These are phyloP conservation scores for Vigna reflexopilosa DNA, from an alignment of 306 rosid species.

Conservation along the genomic window DNA sequence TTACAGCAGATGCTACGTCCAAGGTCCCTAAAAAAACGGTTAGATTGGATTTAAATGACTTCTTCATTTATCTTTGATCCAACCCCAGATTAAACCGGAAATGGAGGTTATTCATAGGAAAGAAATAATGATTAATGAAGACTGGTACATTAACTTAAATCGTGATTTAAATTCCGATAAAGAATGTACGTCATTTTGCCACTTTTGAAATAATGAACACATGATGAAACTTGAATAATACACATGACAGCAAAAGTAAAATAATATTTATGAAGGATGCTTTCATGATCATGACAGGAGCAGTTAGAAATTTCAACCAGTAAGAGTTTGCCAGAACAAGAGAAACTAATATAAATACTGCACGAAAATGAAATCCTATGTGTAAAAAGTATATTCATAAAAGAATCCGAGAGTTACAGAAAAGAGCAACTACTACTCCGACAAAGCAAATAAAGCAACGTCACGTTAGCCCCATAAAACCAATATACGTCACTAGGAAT, in stretches of 20 bases:
- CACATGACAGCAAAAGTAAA: neutral
- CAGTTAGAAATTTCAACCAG: neutral
- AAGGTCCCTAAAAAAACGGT: neutral
- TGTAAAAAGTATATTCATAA: neutral
- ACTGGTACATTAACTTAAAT: neutral
- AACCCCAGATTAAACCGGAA: constrained; percentile 27
- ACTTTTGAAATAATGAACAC: constrained; percentile 14
- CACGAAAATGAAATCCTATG: neutral
- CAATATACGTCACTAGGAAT: neutral
- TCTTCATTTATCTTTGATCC: constrained; percentile 12
- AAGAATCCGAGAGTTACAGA: neutral
- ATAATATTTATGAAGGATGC: neutral
- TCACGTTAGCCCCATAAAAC: neutral
- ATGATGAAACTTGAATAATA: constrained; percentile 19
- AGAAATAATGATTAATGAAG: neutral
- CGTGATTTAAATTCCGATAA: neutral
- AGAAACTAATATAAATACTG: neutral
- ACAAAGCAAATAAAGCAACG: neutral
- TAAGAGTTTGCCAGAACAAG: neutral
- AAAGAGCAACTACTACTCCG: constrained; percentile 33
- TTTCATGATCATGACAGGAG: neutral
- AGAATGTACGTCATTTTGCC: constrained; percentile 10
- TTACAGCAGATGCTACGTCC: neutral
- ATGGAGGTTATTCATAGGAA: neutral
- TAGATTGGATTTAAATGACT: neutral